These are phyloP conservation scores for Calendula officinalis DNA, from an alignment of 129 eudicot genomes.

Conservation along the genomic window DNA sequence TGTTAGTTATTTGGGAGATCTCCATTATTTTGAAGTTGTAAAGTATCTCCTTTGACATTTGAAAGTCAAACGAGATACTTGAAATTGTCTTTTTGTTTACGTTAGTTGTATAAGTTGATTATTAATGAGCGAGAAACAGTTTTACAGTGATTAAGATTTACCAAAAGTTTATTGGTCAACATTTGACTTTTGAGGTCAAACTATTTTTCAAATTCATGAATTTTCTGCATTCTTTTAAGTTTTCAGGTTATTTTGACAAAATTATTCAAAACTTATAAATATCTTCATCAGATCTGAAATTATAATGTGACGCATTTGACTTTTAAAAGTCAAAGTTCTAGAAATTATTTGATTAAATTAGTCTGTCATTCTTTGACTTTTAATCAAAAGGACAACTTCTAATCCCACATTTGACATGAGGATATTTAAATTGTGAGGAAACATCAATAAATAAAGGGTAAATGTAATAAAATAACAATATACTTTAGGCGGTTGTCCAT, in stretches of 20 bases:
- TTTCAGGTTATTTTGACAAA: too few relatives aligned
- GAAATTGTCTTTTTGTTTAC: conserved; percentile 1
- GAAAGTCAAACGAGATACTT: conserved; percentile 7
- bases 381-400: not conserved
- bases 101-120: not conserved
- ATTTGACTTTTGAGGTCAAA: not conserved
- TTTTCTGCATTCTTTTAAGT: too few relatives aligned
- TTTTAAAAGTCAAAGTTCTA: too few relatives aligned
- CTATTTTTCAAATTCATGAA: too few relatives aligned
- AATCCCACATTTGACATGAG: not conserved
- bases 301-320: too few relatives aligned
- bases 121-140: too few relatives aligned
- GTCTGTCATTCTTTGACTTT: not conserved
- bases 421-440: not conserved
- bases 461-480: not conserved
- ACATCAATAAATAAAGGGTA: not conserved
- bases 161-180: not conserved
- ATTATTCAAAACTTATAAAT: too few relatives aligned
- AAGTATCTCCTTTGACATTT: conserved; percentile 2
- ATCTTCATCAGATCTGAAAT: too few relatives aligned
- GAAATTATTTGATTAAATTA: too few relatives aligned
- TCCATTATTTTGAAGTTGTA: not conserved
- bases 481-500: not conserved
- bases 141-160: too few relatives aligned
- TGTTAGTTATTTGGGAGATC: not conserved